These are phyloP conservation scores for Metschnikowia cubensis DNA, from an alignment of 805 yeast genomes.

Conservation along the genomic window DNA sequence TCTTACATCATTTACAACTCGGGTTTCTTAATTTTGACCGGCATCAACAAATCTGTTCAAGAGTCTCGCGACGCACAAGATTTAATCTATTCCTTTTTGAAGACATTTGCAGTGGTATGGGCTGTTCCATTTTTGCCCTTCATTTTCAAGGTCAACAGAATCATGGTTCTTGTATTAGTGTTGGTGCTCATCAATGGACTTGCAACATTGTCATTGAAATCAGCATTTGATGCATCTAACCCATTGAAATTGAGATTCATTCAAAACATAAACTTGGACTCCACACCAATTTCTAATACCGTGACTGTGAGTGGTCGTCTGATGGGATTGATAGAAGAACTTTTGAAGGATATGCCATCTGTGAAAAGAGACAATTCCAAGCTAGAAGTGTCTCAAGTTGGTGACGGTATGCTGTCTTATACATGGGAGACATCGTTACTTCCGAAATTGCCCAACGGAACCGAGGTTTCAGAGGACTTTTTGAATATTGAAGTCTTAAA, in stretches of 20 bases:
- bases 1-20: slow-evolving; percentile 50
- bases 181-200: slow-evolving; percentile 34
- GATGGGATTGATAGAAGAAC: slow-evolving; percentile 40
- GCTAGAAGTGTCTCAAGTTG: slow-evolving; percentile 32
- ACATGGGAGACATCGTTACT: slow-evolving; percentile 48
- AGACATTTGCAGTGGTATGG: slow-evolving; percentile 29
- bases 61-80: slow-evolving; percentile 51
- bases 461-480: slow-evolving; percentile 39
- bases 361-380: slow-evolving; percentile 34
- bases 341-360: slow-evolving; percentile 63
- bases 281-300: slow-evolving; percentile 24
- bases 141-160: slow-evolving; percentile 58
- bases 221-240: slow-evolving; percentile 56
- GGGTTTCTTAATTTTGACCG: slow-evolving; percentile 57
- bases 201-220: slow-evolving; percentile 32
- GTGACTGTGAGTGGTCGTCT: slow-evolving; percentile 50
- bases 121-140: slow-evolving; percentile 60
- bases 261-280: slow-evolving; percentile 52
- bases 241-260: slow-evolving; percentile 74
- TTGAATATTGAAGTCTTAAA: slow-evolving; percentile 49
- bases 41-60: slow-evolving; percentile 65
- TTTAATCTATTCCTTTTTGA: slow-evolving; percentile 27
- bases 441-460: slow-evolving; percentile 29
- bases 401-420: slow-evolving; percentile 53
- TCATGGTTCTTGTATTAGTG: slow-evolving; percentile 39